Base-by-base conservation (phyloP, 2,329 filamentous ascomycete species). In the Pseudogymnoascus sp. region DNA sequence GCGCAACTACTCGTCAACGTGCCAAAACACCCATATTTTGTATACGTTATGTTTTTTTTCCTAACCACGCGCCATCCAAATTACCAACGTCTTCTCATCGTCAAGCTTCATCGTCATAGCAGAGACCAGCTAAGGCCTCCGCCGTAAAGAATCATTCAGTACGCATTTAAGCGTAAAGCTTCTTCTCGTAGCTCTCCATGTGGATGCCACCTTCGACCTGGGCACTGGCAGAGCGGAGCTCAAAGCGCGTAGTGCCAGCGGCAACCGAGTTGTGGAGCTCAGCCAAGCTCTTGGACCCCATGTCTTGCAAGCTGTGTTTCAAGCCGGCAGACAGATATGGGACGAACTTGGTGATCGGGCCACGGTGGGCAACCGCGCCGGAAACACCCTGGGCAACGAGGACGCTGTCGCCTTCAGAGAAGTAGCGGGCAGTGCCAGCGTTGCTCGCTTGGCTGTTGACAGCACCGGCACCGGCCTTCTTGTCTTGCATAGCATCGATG, bases 121-220 rank as follows among this genome's bases (percentile, higher is more conserved):
- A 35, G 33, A 57, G 55, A 52, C 45, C 45, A 52, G 45, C 3
- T 52, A 52, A 52, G 45, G n/a, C 45, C 45, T 52, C 39, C 26
- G 45, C 45, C 45, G 26, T 52, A 52, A 15, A 30, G 45, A 52
- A 30, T 52, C 45, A 30, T 30, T 19, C 26, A 30, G 12, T 52
- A 30, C 26, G 15, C 30, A 10, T 48, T 68, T 84, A 96, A 69
- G 91, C 90, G 77, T 95, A 99, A 67, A 99, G 88, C 83, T 97
- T 99, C 88, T 99, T 99, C 81, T 97, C 94, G 74, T 95, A 97
- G 73, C 90, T 92, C 79, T 97, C 91, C 82, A 99, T 91, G 78
- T 97, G 95, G 63, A 99, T 92, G 72, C 92, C 94, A 65, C 94
- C 94, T 80, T 99, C 94, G 62, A 95, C 82, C 82, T 96, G 91